These are phyloP conservation scores for Pseudogymnoascus verrucosus DNA, from an alignment of 2,329 filamentous ascomycete genomes.

Conservation along the genomic window DNA sequence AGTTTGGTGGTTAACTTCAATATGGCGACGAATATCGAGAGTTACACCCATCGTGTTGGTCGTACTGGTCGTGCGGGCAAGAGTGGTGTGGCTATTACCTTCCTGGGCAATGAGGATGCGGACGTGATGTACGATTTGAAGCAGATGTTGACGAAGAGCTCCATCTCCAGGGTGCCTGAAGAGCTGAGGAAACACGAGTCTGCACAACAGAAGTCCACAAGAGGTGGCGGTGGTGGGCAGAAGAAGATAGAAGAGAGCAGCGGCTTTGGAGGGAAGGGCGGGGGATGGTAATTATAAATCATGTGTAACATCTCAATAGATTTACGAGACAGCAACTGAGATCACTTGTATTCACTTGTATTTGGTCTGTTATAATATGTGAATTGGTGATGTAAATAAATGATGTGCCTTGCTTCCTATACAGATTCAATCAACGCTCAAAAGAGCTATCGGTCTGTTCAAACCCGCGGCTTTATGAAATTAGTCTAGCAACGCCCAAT, in stretches of 20 bases:
- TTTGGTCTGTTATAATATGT: neutral
- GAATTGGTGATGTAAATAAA: conserved; percentile 3
- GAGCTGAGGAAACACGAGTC: conserved; percentile 84
- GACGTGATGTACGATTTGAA: conserved; percentile 92
- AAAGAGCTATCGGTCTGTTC: conserved; percentile 9
- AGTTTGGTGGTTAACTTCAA: conserved; percentile 97
- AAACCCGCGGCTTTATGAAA: conserved; percentile 11
- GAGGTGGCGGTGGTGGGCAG: conserved; percentile 33
- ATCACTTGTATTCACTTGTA: neutral
- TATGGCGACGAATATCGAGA: conserved; percentile 89
- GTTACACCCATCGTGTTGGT: conserved; percentile 93
- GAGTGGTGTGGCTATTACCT: conserved; percentile 92
- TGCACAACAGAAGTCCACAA: conserved; percentile 71
- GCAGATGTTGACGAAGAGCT: conserved; percentile 89
- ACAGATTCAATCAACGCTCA: conserved; percentile 10
- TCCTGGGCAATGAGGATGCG: conserved; percentile 80
- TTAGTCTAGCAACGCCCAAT: conserved; percentile 12
- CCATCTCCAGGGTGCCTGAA: conserved; percentile 81
- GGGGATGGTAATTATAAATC: conserved; percentile 21
- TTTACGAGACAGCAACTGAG: neutral
- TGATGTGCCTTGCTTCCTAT: conserved; percentile 11
- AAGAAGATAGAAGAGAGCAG: conserved; percentile 39
- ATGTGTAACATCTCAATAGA: conserved; percentile 2
- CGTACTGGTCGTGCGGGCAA: conserved; percentile 96
- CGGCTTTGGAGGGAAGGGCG: conserved; percentile 31